Base-by-base conservation (phyloP, 352 stramenopile genomes). In the Aphanomyces cochlioides region DNA sequence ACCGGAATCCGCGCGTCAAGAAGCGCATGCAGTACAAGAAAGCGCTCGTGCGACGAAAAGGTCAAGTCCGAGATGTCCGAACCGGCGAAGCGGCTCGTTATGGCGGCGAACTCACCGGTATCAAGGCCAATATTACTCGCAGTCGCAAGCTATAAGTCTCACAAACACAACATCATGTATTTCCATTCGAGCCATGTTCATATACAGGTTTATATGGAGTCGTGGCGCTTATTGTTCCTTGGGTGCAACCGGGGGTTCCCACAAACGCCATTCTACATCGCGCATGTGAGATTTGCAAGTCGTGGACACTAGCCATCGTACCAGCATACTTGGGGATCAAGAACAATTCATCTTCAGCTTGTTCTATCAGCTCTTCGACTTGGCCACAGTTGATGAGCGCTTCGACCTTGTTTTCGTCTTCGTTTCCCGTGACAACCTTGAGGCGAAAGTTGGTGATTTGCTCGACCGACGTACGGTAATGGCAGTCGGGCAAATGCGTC, bases 1-100 rank as follows among this genome's bases (percentile, higher is more conserved):
- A 99, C 81, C 88, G 97, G 50, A 99, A 99, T 78, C 97, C 97
- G 59, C 92, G 97, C 73, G 92, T 99, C 61, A 99, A 99, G 89
- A 99, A 99, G 77, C 85, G 97, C 65, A 78, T 98, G 76, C 92
- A 98, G 77, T 99, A 98, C 83, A 87, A 93, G 68, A 98, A 99
- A 83, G 96, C 96, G n/a, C 76, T 98, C 37, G 98, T 99, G 74
- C 82, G 92, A 73, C 87, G 96, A 78, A 99, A 99, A 83, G 97
- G 97, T 79, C 93, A 98, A 66, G 96, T 99, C 54, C 89, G 96
- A 67, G 92, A 98, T 70, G 84, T 96, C 41, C 86, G 89, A 47
- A 81, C 89, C 64, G 88, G 88, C 77, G 89, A 96, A 67, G 85
- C 84, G 39, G 83, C 83, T 66, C 88, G 89, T 69, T 96, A 96